These are phyloP conservation scores for Orbilia blumenaviensis DNA, from an alignment of 2,329 filamentous ascomycete genomes.

Conservation along the genomic window DNA sequence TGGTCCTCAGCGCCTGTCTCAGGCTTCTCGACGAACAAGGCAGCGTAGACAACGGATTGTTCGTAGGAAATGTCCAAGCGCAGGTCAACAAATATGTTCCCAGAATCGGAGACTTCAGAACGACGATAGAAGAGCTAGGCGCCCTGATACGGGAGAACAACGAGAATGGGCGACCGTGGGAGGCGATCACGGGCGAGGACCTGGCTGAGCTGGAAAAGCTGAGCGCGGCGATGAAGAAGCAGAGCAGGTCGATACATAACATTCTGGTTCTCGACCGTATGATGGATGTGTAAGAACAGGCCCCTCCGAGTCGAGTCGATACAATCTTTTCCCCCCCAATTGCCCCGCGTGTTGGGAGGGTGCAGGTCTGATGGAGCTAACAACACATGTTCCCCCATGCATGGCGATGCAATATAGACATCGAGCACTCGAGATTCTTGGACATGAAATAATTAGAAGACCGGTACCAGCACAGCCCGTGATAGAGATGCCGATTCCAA, in stretches of 20 bases:
- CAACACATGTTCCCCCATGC: conserved; percentile 33
- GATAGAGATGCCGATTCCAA: not conserved
- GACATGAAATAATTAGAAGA: not conserved
- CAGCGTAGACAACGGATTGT: conserved; percentile 44
- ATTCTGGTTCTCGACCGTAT: conserved; percentile 45
- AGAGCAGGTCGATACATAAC: conserved; percentile 45
- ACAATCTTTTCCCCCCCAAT: not conserved
- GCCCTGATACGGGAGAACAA: conserved; percentile 48
- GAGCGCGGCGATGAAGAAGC: conserved; percentile 42
- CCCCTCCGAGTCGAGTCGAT: not conserved
- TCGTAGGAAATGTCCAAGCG: conserved; percentile 43
- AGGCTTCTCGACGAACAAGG: conserved; percentile 47
- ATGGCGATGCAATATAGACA: conserved; percentile 29
- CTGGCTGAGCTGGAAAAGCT: conserved; percentile 43
- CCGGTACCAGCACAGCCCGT: conserved; percentile 7
- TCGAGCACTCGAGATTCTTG: conserved; percentile 36
- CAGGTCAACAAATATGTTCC: conserved; percentile 48
- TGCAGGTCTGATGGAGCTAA: conserved; percentile 27
- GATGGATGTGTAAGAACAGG: conserved; percentile 36
- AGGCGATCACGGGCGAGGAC: conserved; percentile 31
- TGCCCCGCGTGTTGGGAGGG: not conserved
- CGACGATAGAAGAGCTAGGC: conserved; percentile 47
- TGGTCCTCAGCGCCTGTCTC: conserved; percentile 50
- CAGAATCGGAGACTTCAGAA: conserved; percentile 50
- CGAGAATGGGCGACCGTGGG: conserved; percentile 44